These are phyloP conservation scores for Protomyces inundatus DNA, from an alignment of 1,139 yeast species.

Conservation along the genomic window DNA sequence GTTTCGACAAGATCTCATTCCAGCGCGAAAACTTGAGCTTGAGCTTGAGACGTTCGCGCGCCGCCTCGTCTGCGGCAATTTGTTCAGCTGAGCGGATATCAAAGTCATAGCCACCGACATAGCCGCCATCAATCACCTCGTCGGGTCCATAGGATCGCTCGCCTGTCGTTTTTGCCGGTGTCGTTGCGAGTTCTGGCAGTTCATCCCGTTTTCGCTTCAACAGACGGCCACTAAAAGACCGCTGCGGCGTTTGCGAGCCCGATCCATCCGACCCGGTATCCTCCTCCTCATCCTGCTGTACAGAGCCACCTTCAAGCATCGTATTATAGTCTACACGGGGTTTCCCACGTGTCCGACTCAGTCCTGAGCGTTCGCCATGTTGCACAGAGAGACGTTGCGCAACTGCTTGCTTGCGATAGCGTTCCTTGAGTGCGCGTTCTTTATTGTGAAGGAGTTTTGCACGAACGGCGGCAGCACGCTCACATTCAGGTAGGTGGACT, in stretches of 20 bases:
- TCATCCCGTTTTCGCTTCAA: background rate
- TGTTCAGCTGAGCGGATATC: background rate
- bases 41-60: background rate
- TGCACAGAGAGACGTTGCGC: constrained; percentile 34
- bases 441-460: constrained; percentile 30
- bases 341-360: constrained; percentile 40
- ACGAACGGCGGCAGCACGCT: constrained; percentile 34
- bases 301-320: constrained; percentile 15
- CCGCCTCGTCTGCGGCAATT: background rate
- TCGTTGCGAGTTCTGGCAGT: background rate
- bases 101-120: background rate
- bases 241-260: background rate
- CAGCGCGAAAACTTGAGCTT: background rate
- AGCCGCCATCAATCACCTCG: background rate
- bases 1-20: background rate
- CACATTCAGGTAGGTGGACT: constrained; percentile 33
- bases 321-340: constrained; percentile 38
- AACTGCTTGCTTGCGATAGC: constrained; percentile 32
- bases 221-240: background rate
- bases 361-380: constrained; percentile 35
- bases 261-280: background rate
- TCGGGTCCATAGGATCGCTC: background rate
- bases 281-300: constrained; percentile 33
- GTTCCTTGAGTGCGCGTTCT: constrained; percentile 28
- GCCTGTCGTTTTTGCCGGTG: background rate